Percentiles rank a stretch among this genome's conserved stretches.
These are phyloP conservation scores for Silene uniflora DNA, from an alignment of 148 eudicot species.

Conservation along the genomic window DNA sequence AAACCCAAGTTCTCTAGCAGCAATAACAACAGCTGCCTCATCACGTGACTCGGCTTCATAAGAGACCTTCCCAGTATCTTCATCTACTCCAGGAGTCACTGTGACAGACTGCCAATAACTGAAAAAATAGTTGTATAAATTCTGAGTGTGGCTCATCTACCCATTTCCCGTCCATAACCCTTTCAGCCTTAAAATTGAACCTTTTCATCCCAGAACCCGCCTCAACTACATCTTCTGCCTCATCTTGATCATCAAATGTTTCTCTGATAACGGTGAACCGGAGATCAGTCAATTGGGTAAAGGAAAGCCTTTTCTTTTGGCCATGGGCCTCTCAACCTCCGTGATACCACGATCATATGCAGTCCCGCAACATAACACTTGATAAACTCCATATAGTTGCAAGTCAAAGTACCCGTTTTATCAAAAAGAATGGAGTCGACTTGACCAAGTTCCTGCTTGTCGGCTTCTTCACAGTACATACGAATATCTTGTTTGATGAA, in stretches of 20 bases:
- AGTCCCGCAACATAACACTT: constrained; percentile 90
- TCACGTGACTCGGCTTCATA: constrained; percentile 99
- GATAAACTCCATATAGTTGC: constrained; percentile 93
- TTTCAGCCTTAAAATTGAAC: constrained; percentile 76
- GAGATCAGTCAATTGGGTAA: constrained; percentile 32
- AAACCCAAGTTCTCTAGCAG: constrained; percentile 91
- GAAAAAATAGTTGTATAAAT: constrained; percentile 67
- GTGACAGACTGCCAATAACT: constrained; percentile 73
- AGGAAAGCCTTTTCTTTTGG: constrained; percentile 68
- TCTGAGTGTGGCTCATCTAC: constrained; percentile 59
- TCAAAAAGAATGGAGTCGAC: constrained; percentile 89
- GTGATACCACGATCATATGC: constrained; percentile 86
- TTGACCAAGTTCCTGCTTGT: constrained; percentile 95
- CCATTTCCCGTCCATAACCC: constrained; percentile 80
- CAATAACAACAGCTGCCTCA: constrained; percentile 96
- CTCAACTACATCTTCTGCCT: too few species aligned
- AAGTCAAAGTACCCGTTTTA: constrained; percentile 92
- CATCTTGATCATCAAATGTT: constrained; percentile 19
- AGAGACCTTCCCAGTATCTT: constrained; percentile 54
- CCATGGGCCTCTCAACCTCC: constrained; percentile 90
- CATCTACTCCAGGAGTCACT: constrained; percentile 88
- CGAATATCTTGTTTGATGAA: constrained; percentile 72
- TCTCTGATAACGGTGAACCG: constrained; percentile 49
- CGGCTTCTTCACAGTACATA: constrained; percentile 88
- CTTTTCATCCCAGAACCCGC: constrained; percentile 51